Base-by-base conservation (phyloP, 192 early-diverging fungal species). In the Radiomyces spectabilis region DNA sequence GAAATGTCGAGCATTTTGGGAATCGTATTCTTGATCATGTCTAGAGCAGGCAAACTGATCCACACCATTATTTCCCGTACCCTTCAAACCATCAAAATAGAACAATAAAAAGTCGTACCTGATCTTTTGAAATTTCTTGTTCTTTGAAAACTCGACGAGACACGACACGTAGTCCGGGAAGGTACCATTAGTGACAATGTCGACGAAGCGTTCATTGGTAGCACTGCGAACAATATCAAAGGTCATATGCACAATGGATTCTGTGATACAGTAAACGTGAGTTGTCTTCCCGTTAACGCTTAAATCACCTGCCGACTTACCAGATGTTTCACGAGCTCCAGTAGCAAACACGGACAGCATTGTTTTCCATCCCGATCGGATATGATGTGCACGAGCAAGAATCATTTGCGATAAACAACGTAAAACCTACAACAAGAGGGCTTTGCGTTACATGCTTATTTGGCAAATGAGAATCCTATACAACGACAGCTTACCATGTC, bases 351-450 rank as follows among this genome's bases (percentile, higher is more conserved):
- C 82, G 25, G 74, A 72, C 39, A 88, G 53, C 41, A 88, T 75
- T 0, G 81, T 76, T 48, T 83, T 85, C 82, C 87, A 91, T 0
- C 94, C 94, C 13, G 85, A 88, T 32, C 87, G 80, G 43, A 97
- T 87, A 24, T 86, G 78, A 52, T 74, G 68, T 26, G 89, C 77
- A 34, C 87, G 68, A 0, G 89, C 85, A 45, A 79, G 78, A 33
- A 88, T 79, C 45, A 88, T 74, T 67, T 88, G 86, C 9, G 77
- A 78, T n/a, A 84, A 76, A 69, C 92, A 95, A 65, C 76, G 74
- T 48, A 77, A 76, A 13, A 74, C 74, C 80, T 37, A 70, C 59
- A 64, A 74, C 80, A 41, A 6, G 30, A 47, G 29, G 21, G 49
- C 78, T 75, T 15, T 58, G 57, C 43, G 66, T 75, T 30, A 75